Conservation (phyloP, 257 asterid genomes). For the Lycium barbarum region DNA sequence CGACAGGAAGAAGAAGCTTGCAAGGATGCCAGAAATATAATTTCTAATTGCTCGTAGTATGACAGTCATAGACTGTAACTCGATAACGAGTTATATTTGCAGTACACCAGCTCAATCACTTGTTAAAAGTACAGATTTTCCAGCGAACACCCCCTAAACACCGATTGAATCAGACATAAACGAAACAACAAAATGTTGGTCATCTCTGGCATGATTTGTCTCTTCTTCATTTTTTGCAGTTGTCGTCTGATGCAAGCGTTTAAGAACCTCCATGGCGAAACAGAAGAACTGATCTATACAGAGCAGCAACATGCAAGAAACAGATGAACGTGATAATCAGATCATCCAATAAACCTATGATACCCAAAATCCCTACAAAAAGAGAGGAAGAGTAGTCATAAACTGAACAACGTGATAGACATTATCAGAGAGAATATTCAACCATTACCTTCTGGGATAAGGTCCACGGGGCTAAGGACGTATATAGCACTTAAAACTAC, state of each 20-base stretch:
- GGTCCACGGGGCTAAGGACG: slow-evolving; percentile 57
- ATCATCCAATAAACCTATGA: slow-evolving; percentile 88
- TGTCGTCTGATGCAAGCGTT: slow-evolving; percentile 4
- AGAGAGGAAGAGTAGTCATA: slow-evolving; percentile 10
- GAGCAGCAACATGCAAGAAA: slow-evolving; percentile 91
- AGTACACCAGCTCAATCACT: not conserved
- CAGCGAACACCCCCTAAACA: not conserved
- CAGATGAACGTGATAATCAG: slow-evolving; percentile 67
- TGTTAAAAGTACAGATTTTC: not conserved
- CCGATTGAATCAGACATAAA: not conserved
- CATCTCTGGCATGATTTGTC: not conserved
- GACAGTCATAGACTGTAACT: not conserved
- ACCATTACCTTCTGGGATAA: slow-evolving; percentile 59
- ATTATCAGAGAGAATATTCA: slow-evolving; percentile 28
- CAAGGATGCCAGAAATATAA: not conserved
- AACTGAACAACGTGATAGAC: not conserved
- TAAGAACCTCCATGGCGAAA: slow-evolving; percentile 77
- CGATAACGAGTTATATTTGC: slow-evolving; percentile 7
- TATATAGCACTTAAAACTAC: slow-evolving; percentile 44
- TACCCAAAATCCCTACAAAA: slow-evolving; percentile 63
- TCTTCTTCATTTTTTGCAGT: not conserved
- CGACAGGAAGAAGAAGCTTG: not conserved
- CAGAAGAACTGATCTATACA: slow-evolving; percentile 86
- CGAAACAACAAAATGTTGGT: not conserved
- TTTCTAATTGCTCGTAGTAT: not conserved